These are phyloP conservation scores for Alternaria hordeiaustralica DNA, from an alignment of 2,329 filamentous ascomycete genomes.

Conservation along the genomic window DNA sequence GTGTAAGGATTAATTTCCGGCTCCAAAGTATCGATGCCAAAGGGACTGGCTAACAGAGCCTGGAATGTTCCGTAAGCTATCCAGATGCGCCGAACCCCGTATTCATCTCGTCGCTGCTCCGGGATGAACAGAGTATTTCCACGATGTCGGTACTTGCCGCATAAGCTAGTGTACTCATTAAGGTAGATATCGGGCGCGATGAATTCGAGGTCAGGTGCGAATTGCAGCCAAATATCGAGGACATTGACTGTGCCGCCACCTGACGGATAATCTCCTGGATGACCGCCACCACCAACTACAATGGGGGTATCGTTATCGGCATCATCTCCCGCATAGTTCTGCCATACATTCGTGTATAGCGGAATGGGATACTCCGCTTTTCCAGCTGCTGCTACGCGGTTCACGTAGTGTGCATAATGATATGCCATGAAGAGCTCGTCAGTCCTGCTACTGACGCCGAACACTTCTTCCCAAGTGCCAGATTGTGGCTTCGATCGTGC, in stretches of 20 bases:
- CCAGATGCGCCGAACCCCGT: slow-evolving; percentile 35
- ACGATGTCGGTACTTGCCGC: slow-evolving; percentile 53
- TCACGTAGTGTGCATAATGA: slow-evolving; percentile 52
- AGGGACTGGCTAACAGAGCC: slow-evolving; percentile 29
- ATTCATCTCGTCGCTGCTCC: slow-evolving; percentile 59
- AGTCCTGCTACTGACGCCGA: slow-evolving; percentile 46
- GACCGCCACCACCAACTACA: slow-evolving; percentile 52
- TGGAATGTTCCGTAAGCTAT: slow-evolving; percentile 31
- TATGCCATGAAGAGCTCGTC: slow-evolving; percentile 60
- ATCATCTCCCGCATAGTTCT: slow-evolving; percentile 44
- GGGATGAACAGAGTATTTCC: slow-evolving; percentile 59
- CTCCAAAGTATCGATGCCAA: slow-evolving; percentile 52
- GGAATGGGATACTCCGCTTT: slow-evolving; percentile 52
- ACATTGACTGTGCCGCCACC: slow-evolving; percentile 44
- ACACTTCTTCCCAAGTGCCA: slow-evolving; percentile 49
- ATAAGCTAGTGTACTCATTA: slow-evolving; percentile 56
- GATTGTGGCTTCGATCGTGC: slow-evolving; percentile 12
- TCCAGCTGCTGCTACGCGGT: slow-evolving; percentile 51
- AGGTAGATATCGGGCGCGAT: slow-evolving; percentile 59
- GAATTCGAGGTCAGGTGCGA: slow-evolving; percentile 55
- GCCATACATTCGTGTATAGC: slow-evolving; percentile 57
- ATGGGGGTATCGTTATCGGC: slow-evolving; percentile 39
- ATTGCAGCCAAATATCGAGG: slow-evolving; percentile 55
- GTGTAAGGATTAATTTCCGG: slow-evolving; percentile 41
- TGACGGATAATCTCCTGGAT: slow-evolving; percentile 57